Base-by-base conservation (phyloP, 1,284 basidiomycete genomes). In the Trichosporon ovoides region DNA sequence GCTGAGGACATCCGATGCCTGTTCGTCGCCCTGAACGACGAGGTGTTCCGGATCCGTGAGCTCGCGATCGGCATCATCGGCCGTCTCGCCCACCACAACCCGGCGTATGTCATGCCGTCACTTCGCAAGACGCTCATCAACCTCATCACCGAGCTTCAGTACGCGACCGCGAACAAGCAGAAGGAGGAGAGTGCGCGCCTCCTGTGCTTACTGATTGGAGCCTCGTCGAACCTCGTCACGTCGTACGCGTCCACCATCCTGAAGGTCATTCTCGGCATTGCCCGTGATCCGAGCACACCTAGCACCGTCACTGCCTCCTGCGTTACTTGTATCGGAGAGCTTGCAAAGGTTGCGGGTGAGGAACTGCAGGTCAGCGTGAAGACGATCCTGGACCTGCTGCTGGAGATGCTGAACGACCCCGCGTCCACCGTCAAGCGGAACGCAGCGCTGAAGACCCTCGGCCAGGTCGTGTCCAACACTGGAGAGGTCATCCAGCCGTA, bases 71-170 rank as follows among this genome's bases (percentile, higher is more conserved):
- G 81, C 28, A 84, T 98, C 64, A 97, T 99, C 65, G 96, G 96
- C 3, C 87, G 96, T 24, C 83, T 99, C 24, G 91, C 95, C 2
- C 86, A 87, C 69, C 90, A 97, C 78, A 99, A 98, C 70, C 96
- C 96, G 0, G 96, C 96, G 36, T 97, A 98, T 78, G 94, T 98
- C 34, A 98, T 99, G 89, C 95, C 96, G 4, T 95, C 92, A 7
- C 80, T 99, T 36, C 84, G 96, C 54, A 98, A 98, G 77, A 88
- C 94, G 2, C 81, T 99, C 57, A 97, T 98, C 60, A 95, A 98
- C 74, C 84, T 99, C 9, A 81, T 99, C 55, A 98, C 96, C 0
- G 96, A 98, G 77, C 80, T 99, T 50, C 94, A 98, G 77, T 98
- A 98, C 73, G 92, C 95, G 3, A 94, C 89, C 3, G 87, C 91